A percentile compares a stretch with the other conserved stretches of the same genome.
Evolutionary conservation across 768 basidiomycete species (phyloP).

Genomic region (Collybia nuda): DNA sequence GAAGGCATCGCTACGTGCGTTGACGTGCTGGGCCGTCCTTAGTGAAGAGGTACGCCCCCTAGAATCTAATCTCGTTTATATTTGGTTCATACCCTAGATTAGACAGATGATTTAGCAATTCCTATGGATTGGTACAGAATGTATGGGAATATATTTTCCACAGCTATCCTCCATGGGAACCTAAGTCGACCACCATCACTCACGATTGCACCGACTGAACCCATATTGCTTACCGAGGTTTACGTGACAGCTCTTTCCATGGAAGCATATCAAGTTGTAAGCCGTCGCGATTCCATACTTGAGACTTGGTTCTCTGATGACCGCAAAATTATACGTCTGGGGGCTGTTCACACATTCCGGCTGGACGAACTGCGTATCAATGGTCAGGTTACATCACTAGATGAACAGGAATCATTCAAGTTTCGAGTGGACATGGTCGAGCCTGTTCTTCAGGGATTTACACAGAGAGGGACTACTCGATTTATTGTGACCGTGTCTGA

Average conservation of each 20-base stretch:
- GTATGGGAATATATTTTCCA: conserved; percentile 34
- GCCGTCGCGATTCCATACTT: conserved; percentile 29
- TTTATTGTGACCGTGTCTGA: conserved; percentile 46
- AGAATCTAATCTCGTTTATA: not conserved
- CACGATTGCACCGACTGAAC: conserved; percentile 24
- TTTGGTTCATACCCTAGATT: conserved; percentile 4
- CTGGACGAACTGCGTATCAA: conserved; percentile 16
- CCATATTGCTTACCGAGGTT: conserved; percentile 46
- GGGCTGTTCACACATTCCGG: conserved; percentile 34
- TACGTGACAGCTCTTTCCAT: conserved; percentile 50
- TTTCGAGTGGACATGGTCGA: conserved; percentile 61
- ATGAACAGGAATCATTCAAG: conserved; percentile 20
- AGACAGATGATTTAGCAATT: conserved; percentile 36
- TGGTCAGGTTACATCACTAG: conserved; percentile 9
- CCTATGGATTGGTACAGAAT: conserved; percentile 38
- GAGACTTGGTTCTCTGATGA: conserved; percentile 43
- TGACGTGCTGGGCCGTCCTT: conserved; percentile 31
- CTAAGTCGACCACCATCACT: conserved; percentile 9
- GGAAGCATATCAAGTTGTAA: conserved; percentile 46
- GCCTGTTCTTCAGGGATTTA: conserved; percentile 74
- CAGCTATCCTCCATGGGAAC: not conserved
- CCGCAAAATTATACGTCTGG: conserved; percentile 51
- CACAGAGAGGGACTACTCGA: conserved; percentile 45
- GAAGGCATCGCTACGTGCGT: conserved; percentile 3
- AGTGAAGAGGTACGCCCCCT: conserved; percentile 37